phyloP scores from a whole-genome alignment of 352 stramenopile species.

The Thalassiosira livingstoniorum region DNA sequence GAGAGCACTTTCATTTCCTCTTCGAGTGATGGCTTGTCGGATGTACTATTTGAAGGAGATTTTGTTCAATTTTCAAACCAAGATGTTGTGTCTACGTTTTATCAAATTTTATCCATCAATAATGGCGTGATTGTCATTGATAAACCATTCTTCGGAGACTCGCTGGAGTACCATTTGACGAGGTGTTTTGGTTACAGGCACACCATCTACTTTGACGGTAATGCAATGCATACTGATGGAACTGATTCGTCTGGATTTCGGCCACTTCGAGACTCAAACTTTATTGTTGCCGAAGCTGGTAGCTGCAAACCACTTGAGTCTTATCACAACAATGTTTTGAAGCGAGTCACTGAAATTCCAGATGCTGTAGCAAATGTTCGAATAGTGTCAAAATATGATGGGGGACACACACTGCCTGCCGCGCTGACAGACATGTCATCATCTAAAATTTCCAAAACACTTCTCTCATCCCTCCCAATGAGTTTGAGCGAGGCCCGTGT shows the following conservation, averaged over 20 bases:
- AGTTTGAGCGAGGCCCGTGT: constrained; percentile 55
- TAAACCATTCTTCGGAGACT: constrained; percentile 47
- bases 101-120: constrained; percentile 42
- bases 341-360: constrained; percentile 50
- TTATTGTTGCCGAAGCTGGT: constrained; percentile 45
- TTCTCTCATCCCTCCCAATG: constrained; percentile 59
- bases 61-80: constrained; percentile 56
- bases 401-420: constrained; percentile 50
- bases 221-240: constrained; percentile 78
- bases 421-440: constrained; percentile 43
- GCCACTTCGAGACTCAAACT: constrained; percentile 52
- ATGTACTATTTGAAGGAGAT: constrained; percentile 55
- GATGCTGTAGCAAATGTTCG: constrained; percentile 46
- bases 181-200: constrained; percentile 78
- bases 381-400: constrained; percentile 55
- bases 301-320: constrained; percentile 54
- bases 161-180: constrained; percentile 27
- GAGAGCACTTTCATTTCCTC: constrained; percentile 43
- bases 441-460: constrained; percentile 38
- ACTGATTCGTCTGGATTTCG: constrained; percentile 43
- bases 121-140: constrained; percentile 41
- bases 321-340: constrained; percentile 66
- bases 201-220: constrained; percentile 86
- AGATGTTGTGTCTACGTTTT: constrained; percentile 48
- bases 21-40: constrained; percentile 34